Evolutionary conservation across 1,139 yeast genomes (phyloP).

Genomic region (Keqinozyma sinolaborantium): DNA sequence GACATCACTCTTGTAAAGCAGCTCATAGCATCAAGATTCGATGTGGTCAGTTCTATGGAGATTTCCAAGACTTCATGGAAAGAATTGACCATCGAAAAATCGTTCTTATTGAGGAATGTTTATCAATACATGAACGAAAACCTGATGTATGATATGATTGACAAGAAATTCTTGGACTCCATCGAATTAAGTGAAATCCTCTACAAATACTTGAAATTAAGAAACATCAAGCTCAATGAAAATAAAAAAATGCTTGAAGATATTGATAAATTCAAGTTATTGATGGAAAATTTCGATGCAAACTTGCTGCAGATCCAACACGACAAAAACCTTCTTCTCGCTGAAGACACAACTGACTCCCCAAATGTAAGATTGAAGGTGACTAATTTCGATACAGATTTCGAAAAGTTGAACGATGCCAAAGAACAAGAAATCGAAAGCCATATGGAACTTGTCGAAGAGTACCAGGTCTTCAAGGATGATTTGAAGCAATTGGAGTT

Average conservation of each 20-base stretch:
- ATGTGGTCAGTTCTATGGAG: slow-evolving; percentile 52
- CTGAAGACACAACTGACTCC: slow-evolving; percentile 1
- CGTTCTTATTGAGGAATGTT: slow-evolving; percentile 67
- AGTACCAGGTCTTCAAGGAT: slow-evolving; percentile 20
- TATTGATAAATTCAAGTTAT: slow-evolving; percentile 9
- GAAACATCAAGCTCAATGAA: slow-evolving; percentile 33
- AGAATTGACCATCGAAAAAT: slow-evolving; percentile 67
- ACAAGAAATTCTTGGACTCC: slow-evolving; percentile 76
- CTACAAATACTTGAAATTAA: slow-evolving; percentile 47
- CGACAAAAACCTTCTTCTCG: slow-evolving; percentile 1
- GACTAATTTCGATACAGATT: slow-evolving; percentile 9
- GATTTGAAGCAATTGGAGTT: slow-evolving; percentile 63
- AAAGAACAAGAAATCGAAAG: slow-evolving; percentile 5
- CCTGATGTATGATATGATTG: slow-evolving; percentile 55
- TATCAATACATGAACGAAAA: slow-evolving; percentile 61
- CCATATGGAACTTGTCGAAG: slow-evolving; percentile 15
- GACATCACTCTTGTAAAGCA: slow-evolving; percentile 66
- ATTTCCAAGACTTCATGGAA: slow-evolving; percentile 66
- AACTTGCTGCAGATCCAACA: slow-evolving; percentile 4
- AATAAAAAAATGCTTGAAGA: slow-evolving; percentile 22
- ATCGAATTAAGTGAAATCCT: slow-evolving; percentile 62
- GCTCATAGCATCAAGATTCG: slow-evolving; percentile 61
- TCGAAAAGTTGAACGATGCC: slow-evolving; percentile 5
- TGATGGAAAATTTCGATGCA: slow-evolving; percentile 4
- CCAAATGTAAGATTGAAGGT: slow-evolving; percentile 3